Conservation (phyloP, 306 rosid species). For the Abrus pulchellus region DNA sequence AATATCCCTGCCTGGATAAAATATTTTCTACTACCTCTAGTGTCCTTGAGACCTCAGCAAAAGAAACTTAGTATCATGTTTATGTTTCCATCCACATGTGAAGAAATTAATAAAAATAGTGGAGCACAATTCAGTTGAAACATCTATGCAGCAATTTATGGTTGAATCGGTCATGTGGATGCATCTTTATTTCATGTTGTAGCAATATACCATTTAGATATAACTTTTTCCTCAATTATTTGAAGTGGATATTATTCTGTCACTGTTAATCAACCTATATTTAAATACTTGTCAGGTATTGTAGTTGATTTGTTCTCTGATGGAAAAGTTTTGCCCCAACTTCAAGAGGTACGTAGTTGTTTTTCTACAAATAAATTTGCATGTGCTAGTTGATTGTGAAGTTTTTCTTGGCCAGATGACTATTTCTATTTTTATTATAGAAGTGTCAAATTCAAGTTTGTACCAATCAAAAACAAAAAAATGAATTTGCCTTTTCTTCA, state of each 20-base stretch:
- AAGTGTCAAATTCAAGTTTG: conserved; percentile 22
- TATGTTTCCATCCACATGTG: conserved; percentile 11
- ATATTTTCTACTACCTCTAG: conserved; percentile 18
- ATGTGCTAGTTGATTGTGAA: conserved; percentile 22
- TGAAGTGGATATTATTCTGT: conserved; percentile 21
- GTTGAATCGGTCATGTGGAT: conserved; percentile 26
- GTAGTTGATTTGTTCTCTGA: conserved; percentile 82
- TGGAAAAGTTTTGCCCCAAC: conserved; percentile 82
- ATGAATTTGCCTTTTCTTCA: not conserved
- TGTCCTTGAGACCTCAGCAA: conserved; percentile 1
- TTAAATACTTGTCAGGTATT: conserved; percentile 70
- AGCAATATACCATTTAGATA: not conserved
- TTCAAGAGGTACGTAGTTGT: conserved; percentile 72
- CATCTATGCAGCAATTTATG: conserved; percentile 27
- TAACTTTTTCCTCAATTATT: conserved; percentile 25
- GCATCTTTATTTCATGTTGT: conserved; percentile 24
- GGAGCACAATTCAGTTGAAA: conserved; percentile 21
- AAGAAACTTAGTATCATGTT: not conserved
- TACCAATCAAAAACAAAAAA: not conserved
- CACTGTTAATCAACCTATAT: conserved; percentile 54
- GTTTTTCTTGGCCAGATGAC: conserved; percentile 12
- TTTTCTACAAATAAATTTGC: conserved; percentile 29
- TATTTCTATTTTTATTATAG: not conserved
- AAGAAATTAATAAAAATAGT: not conserved
- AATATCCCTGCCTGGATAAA: conserved; percentile 6